Evolutionary conservation across 2,329 filamentous ascomycete species (phyloP).

Genomic region (Fusarium caatingaense): DNA sequence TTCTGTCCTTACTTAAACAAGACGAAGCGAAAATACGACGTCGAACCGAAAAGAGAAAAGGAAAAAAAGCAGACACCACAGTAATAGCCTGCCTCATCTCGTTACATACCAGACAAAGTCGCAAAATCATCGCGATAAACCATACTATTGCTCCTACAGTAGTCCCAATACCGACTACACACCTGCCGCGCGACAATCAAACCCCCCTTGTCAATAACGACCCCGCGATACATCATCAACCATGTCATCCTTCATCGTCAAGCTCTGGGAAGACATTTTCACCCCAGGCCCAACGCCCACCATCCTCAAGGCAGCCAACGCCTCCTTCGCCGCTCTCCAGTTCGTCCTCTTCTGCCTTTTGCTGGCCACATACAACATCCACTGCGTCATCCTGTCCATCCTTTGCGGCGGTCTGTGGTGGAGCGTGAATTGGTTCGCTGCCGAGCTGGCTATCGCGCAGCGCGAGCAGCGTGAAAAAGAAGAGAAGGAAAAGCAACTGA

Average conservation of each 20-base stretch:
- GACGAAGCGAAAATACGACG: slow-evolving; percentile 25
- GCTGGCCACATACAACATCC: slow-evolving; percentile 84
- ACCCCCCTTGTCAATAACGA: slow-evolving; percentile 13
- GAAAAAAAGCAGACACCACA: neutral
- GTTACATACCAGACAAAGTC: neutral
- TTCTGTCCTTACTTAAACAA: slow-evolving; percentile 19
- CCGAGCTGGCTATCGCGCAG: slow-evolving; percentile 65
- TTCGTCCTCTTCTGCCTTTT: slow-evolving; percentile 80
- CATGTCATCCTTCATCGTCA: slow-evolving; percentile 74
- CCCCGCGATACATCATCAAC: slow-evolving; percentile 31
- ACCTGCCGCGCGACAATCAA: slow-evolving; percentile 6
- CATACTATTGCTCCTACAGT: neutral
- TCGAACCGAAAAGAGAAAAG: slow-evolving; percentile 1
- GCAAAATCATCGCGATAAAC: slow-evolving; percentile 12
- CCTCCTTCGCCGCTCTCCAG: slow-evolving; percentile 87
- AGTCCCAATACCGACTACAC: neutral
- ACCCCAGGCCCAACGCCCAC: slow-evolving; percentile 90
- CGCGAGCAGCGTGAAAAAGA: slow-evolving; percentile 55
- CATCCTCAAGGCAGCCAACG: slow-evolving; percentile 89
- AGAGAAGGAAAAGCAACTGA: slow-evolving; percentile 46
- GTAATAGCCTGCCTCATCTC: neutral
- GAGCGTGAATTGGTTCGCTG: slow-evolving; percentile 96
- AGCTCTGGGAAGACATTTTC: slow-evolving; percentile 94
- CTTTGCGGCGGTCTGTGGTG: slow-evolving; percentile 88
- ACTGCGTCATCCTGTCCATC: slow-evolving; percentile 85